These are phyloP conservation scores for Cryptococcus sp. DNA, from an alignment of 1,284 basidiomycete genomes.

Conservation along the genomic window DNA sequence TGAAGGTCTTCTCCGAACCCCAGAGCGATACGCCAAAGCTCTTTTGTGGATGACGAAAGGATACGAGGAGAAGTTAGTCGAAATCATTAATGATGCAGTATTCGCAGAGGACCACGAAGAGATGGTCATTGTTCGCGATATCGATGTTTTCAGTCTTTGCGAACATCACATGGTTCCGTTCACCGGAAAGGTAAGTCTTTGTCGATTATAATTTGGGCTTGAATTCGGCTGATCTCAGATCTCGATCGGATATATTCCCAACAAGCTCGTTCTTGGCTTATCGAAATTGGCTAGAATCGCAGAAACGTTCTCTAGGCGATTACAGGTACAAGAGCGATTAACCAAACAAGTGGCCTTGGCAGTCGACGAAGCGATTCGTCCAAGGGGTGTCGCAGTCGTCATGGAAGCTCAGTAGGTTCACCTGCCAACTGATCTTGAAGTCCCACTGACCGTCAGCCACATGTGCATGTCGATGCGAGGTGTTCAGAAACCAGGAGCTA, in stretches of 20 bases:
- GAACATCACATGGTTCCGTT: slow-evolving; percentile 99
- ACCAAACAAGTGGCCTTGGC: slow-evolving; percentile 97
- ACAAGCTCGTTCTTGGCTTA: slow-evolving; percentile 90
- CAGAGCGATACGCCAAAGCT: slow-evolving; percentile 94
- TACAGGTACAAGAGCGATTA: slow-evolving; percentile 96
- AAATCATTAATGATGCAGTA: slow-evolving; percentile 97
- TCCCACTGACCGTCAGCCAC: slow-evolving; percentile 59
- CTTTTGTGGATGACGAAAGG: slow-evolving; percentile 99
- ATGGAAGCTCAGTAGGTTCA: slow-evolving; percentile 89
- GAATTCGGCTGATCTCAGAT: slow-evolving; percentile 54
- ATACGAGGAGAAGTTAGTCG: slow-evolving; percentile 89
- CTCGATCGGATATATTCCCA: slow-evolving; percentile 89
- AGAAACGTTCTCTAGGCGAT: slow-evolving; percentile 90
- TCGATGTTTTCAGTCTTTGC: slow-evolving; percentile 94
- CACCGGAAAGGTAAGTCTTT: slow-evolving; percentile 77
- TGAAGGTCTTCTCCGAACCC: slow-evolving; percentile 85
- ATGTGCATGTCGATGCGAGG: slow-evolving; percentile 99
- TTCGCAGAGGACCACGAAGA: slow-evolving; percentile 99
- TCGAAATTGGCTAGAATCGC: slow-evolving; percentile 96
- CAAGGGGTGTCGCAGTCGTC: slow-evolving; percentile 97
- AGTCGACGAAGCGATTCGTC: slow-evolving; percentile 94
- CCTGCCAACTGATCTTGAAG: not conserved
- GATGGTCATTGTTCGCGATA: slow-evolving; percentile 98
- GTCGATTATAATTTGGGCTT: not conserved
- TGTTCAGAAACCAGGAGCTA: slow-evolving; percentile 95